Evolutionary conservation across 345 rosid genomes (phyloP).

Genomic region (Anastatica hierochuntica): DNA sequence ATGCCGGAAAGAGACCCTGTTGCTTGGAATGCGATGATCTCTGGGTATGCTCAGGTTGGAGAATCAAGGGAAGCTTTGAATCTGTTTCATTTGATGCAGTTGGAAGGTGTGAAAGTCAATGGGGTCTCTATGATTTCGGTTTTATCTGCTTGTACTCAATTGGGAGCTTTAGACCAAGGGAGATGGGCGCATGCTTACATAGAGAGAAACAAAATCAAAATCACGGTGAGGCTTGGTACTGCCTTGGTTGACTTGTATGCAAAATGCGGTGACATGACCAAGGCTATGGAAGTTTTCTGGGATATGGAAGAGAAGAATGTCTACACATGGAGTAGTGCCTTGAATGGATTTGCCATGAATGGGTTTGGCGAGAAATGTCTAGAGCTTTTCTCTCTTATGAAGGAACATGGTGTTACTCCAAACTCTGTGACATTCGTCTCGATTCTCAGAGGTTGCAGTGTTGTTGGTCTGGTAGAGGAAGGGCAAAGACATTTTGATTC

Average conservation of each 20-base stretch:
- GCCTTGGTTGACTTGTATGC: slow-evolving; percentile 55
- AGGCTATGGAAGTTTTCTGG: slow-evolving; percentile 48
- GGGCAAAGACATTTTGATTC: slow-evolving; percentile 40
- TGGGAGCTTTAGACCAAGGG: slow-evolving; percentile 54
- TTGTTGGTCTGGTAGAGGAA: slow-evolving; percentile 44
- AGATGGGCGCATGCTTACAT: slow-evolving; percentile 58
- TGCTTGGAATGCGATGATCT: slow-evolving; percentile 57
- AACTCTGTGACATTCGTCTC: slow-evolving; percentile 47
- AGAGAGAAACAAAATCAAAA: slow-evolving; percentile 35
- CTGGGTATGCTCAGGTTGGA: slow-evolving; percentile 47
- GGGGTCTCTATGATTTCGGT: slow-evolving; percentile 48
- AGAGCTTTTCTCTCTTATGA: slow-evolving; percentile 44
- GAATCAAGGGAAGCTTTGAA: slow-evolving; percentile 34
- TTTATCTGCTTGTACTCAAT: slow-evolving; percentile 49
- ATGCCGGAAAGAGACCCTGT: slow-evolving; percentile 47
- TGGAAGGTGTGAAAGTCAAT: slow-evolving; percentile 44
- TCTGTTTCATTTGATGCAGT: slow-evolving; percentile 52
- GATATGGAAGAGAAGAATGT: slow-evolving; percentile 47
- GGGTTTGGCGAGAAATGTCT: slow-evolving; percentile 41
- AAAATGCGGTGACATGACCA: slow-evolving; percentile 45
- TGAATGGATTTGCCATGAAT: slow-evolving; percentile 54
- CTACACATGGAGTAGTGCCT: slow-evolving; percentile 49
- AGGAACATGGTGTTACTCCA: slow-evolving; percentile 30
- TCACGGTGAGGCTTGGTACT: slow-evolving; percentile 44
- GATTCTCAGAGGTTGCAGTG: slow-evolving; percentile 48